Conservation (phyloP, 2,329 filamentous ascomycete species). For the Fusarium musae region DNA sequence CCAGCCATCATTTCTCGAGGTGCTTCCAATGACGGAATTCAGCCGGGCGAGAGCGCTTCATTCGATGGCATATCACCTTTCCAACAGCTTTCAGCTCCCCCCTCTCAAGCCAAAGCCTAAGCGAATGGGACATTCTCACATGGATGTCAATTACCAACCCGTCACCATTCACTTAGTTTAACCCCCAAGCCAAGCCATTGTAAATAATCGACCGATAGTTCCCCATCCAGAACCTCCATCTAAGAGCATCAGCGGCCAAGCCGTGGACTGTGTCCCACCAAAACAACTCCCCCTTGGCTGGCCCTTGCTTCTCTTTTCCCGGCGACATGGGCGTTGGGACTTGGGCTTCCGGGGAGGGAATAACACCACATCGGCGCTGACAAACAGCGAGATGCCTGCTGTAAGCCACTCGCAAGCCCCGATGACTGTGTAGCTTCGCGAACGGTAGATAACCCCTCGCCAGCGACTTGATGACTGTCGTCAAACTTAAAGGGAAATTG, state of each 20-base stretch:
- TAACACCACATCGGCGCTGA: neutral
- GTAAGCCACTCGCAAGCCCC: conserved; percentile 31
- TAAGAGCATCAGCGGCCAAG: conserved; percentile 7
- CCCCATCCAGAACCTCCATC: conserved; percentile 19
- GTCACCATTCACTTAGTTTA: conserved; percentile 10
- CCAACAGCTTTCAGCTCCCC: neutral
- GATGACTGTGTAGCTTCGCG: conserved; percentile 2
- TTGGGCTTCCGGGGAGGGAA: neutral
- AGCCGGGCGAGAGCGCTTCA: neutral
- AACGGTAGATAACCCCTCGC: neutral
- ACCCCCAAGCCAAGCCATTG: conserved; percentile 5
- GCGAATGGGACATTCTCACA: conserved; percentile 2
- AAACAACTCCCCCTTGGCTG: neutral
- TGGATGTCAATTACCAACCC: neutral
- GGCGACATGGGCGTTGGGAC: conserved; percentile 12
- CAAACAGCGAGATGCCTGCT: neutral
- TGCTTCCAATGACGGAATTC: conserved; percentile 26
- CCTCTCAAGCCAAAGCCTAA: neutral
- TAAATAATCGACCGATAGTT: conserved; percentile 25
- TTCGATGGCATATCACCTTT: conserved; percentile 8
- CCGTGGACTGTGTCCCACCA: conserved; percentile 25
- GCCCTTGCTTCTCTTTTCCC: conserved; percentile 10
- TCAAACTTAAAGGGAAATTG: neutral
- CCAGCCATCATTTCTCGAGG: conserved; percentile 37
- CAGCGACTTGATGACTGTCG: neutral